Evolutionary conservation across 305 asterid species (phyloP), one percentile per base, ranked within the genome.

Genomic region (Lippia alba): DNA sequence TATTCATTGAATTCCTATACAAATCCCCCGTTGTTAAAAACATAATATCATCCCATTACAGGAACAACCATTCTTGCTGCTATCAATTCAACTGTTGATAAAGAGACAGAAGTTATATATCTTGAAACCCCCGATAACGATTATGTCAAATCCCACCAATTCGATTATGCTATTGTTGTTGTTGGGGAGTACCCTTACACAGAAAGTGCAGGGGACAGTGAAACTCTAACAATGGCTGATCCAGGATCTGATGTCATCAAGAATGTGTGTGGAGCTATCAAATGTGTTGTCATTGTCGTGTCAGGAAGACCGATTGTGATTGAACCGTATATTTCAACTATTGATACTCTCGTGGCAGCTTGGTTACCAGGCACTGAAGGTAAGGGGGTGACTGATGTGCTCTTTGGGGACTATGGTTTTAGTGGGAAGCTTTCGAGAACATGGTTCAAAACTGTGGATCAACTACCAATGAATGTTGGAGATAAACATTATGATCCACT

Each of bases 281-380:
- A 84, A 79, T 92, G 98, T 20, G 84, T 88, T 4, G 97, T 92
- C 48, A 33, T 92, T 74, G 7, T 86, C 64, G 51, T 92, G 60
- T 90, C 97, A 24, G 97, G 97, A 15, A 82, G 97, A 51, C 98
- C 98, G 15, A 56, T 92, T 39, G 89, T 86, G 64, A 81, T 92
- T 6, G 89, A 89, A 64, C 93, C 95, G 10, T 87, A 86, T 75
- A 65, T 92, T 39, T 72, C 88, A 15, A 53, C 66, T 34, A 84
- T 92, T 2, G 91, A 90, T 71, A 97, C 96, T 67, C 87, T 90
- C n/a, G 90, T 92, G 63, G 97, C 98, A 48, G 98, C 98, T 34
- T 92, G 98, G 98, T 61, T 92, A 60, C 98, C 98, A 0, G 98
- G 98, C 56, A 83, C 81, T 70, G 98, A 92, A 89, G 98, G 97